A percentile compares a stretch with the other conserved stretches of the same genome.
phyloP scores from a whole-genome alignment of 208 protist species.

The Wallacemonas rigidus region DNA sequence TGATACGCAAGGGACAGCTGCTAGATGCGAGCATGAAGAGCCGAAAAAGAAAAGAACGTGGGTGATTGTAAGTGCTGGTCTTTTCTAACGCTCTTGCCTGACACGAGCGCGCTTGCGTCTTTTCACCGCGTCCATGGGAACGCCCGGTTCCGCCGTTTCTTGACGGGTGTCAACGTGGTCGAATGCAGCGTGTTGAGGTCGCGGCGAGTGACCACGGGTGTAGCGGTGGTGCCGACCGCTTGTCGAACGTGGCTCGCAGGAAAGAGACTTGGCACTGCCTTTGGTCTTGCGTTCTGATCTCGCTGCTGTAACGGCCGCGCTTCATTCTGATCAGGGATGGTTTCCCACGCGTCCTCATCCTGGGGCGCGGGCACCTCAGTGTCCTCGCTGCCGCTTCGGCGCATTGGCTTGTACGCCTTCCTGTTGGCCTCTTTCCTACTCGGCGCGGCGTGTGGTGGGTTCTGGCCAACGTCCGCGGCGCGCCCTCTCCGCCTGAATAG shows the following conservation, averaged over 20 bases:
- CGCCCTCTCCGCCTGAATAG: background rate
- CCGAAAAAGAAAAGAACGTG: no score
- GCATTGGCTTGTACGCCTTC: constrained; percentile 6
- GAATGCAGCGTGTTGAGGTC: background rate
- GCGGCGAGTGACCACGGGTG: background rate
- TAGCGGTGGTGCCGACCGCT: no score
- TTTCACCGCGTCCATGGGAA: background rate
- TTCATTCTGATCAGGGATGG: background rate
- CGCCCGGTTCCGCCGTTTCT: background rate
- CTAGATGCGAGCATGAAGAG: no score
- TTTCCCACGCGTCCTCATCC: constrained; percentile 7
- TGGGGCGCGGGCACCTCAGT: background rate
- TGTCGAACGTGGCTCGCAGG: background rate
- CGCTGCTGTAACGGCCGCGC: no score
- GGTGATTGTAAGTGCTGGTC: no score
- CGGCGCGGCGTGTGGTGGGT: background rate
- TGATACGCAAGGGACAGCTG: no score
- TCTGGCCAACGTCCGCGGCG: no score
- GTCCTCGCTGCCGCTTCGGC: constrained; percentile 2
- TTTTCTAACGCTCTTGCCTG: no score
- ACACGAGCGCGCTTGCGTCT: no score
- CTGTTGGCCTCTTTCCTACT: background rate
- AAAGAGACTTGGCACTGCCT: background rate
- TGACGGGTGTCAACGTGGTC: constrained; percentile 1
- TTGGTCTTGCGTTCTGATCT: background rate